Evolutionary conservation across 805 yeast species (phyloP).

Genomic region (Metschnikowia anglica): DNA sequence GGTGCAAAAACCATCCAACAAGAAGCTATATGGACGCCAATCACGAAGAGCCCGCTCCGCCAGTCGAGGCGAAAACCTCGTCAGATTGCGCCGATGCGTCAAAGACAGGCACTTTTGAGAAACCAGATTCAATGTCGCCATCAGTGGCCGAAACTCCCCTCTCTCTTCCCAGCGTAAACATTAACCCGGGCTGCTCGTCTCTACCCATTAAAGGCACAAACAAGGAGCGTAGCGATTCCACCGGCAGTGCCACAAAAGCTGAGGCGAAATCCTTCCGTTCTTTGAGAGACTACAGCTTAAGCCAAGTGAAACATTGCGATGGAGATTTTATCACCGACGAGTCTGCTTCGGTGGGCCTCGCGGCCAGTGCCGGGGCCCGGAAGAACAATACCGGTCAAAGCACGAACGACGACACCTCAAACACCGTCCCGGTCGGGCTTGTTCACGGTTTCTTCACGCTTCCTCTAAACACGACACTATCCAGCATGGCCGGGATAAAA

Average conservation of each 20-base stretch:
- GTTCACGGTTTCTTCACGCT: conserved; percentile 10
- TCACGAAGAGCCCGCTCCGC: conserved; percentile 4
- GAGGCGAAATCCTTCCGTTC: conserved; percentile 1
- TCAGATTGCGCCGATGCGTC: not conserved
- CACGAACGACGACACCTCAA: not conserved
- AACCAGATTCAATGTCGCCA: not conserved
- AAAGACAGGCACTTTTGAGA: not conserved
- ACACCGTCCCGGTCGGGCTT: conserved; percentile 3
- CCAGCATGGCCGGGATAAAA: not conserved
- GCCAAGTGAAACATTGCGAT: not conserved
- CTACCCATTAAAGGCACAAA: not conserved
- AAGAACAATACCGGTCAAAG: not conserved
- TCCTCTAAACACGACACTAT: conserved; percentile 4
- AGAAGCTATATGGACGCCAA: conserved; percentile 6
- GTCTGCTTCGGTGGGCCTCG: not conserved
- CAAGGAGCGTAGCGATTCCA: too few species aligned
- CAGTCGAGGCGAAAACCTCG: not conserved
- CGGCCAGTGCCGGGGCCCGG: not conserved
- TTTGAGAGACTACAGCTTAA: not conserved
- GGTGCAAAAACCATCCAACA: conserved; percentile 10
- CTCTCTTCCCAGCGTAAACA: not conserved
- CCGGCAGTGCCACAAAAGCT: too few species aligned
- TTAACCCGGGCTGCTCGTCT: not conserved
- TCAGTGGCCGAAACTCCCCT: not conserved
- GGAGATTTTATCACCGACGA: conserved; percentile 5